Evolutionary conservation across 805 yeast genomes (phyloP), one percentile per base, ranked within the genome.

Genomic region (Kuraishia floccosa): DNA sequence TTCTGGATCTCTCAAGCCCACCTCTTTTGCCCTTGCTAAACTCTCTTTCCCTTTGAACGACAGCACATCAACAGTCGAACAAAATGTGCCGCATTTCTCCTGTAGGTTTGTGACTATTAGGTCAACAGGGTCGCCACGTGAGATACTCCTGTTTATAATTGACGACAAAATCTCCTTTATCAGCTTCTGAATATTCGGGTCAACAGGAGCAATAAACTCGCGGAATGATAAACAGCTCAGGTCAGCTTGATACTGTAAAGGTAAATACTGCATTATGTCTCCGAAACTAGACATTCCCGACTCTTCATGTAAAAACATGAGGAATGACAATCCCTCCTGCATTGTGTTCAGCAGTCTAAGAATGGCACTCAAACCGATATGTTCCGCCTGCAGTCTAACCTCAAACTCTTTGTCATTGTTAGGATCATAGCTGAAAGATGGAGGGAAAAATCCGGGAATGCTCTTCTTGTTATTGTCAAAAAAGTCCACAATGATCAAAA

Each of bases 31-130:
- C 43, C 79, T 76, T 35, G 89, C 81, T 44, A 91, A 63, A 50
- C 81, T 86, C 51, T 91, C 98, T 43, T 86, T 76, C 0, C 96
- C 97, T 53, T 89, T 81, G 63, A 87, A 91, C 10, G 91, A 83
- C 36, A 86, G 67, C 17, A 91, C 96, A 54, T 91, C 98, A 41
- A 81, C 84, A 11, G 94, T 74, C 0, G 96, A 84, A 47, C 97
- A 91, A 54, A 86, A 91, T 0, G 94, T 76, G 1, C 94, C 94
- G 61, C 98, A 91, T 36, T 89, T 76, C 33, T 84, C 93, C 54
- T 91, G 95, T 31, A 91, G 60, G 2, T 87, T 75, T 22, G 77
- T 75, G 1, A 96, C 94, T 31, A 89, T 83, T 35, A 79, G 64
- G 49, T 89, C 97, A 27, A 91, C 89, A 1, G 94, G 81, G 4